Conservation (phyloP, 108 stramenopile genomes). For the Nitzschia sp. region DNA sequence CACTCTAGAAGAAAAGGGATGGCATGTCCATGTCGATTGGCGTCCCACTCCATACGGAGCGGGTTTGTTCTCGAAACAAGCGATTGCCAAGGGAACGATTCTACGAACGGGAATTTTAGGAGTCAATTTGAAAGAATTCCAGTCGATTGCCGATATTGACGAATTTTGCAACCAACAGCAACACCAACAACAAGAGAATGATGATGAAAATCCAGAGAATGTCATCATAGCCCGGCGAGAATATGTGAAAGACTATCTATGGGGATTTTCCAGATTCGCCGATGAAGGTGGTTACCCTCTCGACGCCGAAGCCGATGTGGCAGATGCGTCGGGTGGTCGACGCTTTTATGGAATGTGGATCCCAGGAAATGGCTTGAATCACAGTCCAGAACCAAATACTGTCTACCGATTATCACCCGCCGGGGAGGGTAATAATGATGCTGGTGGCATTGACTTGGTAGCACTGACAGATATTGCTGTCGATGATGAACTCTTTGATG, state of each 20-base stretch:
- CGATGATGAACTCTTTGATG: conserved; percentile 40
- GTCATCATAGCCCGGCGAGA: conserved; percentile 9
- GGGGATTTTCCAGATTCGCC: conserved; percentile 40
- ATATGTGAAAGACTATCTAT: conserved; percentile 48
- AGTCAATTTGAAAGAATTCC: conserved; percentile 35
- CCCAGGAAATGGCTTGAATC: conserved; percentile 49
- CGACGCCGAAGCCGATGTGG: background rate
- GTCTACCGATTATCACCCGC: conserved; percentile 30
- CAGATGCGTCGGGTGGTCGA: background rate
- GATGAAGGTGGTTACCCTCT: conserved; percentile 32
- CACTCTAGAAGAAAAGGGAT: conserved; percentile 35
- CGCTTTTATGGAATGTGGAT: conserved; percentile 54
- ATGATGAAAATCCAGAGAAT: background rate
- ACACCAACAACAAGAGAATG: background rate
- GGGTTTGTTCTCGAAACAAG: conserved; percentile 36
- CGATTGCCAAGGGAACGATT: conserved; percentile 32
- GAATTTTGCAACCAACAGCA: conserved; percentile 22
- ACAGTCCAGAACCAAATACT: conserved; percentile 37
- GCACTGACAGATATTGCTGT: conserved; percentile 31
- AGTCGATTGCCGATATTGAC: conserved; percentile 34
- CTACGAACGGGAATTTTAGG: conserved; percentile 31
- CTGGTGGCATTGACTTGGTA: conserved; percentile 42
- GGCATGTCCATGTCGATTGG: conserved; percentile 46
- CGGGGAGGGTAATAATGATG: too few relatives aligned
- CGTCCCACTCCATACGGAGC: conserved; percentile 35